Evolutionary conservation across 129 eudicot species (phyloP), one percentile per base, ranked within the genome.

Genomic region (Flaveria sonorensis): DNA sequence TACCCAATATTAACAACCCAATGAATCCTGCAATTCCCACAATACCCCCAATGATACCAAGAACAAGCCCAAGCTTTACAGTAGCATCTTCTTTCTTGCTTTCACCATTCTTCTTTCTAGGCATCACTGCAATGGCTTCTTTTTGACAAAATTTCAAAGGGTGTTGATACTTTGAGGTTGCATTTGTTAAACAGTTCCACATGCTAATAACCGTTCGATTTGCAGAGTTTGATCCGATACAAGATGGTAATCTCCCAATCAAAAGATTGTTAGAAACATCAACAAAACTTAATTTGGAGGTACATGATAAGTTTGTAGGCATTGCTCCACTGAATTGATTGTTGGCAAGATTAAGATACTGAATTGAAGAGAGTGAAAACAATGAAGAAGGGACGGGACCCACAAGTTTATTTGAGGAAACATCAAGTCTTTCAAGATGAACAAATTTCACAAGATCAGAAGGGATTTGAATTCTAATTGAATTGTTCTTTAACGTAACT

Each of bases 311-410:
- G 71, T 68, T 81, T 12, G 74, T 43, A 10, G 86, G 67, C 80
- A 94, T 65, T 61, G 88, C 89, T 42, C 99, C 99, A 81, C 87
- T 91, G 75, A 94, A 77, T 81, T 88, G 90, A 64, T 94, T 94
- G 24, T 70, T 73, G 13, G 92, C 92, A 2, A 94, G 73, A 74
- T 82, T 86, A 50, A 94, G 74, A 82, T 89, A 88, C 77, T 85
- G 59, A 55, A 94, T 79, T 26, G 93, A 80, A 15, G 87, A 75
- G 78, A 94, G 74, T 14, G 97, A 89, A 64, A 91, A 88, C 51
- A 94, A 30, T 42, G 79, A 82, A 18, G 87, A 20, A 36, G 99
- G 99, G 11, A 91, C 64, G 9, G 97, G 96, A 40, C 99, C 99
- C 73, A 87, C 88, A 20, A 94, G 88, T 6, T 86, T 83, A 51